phyloP scores from a whole-genome alignment of 352 stramenopile species.

The Phytopythium kandeliae region DNA sequence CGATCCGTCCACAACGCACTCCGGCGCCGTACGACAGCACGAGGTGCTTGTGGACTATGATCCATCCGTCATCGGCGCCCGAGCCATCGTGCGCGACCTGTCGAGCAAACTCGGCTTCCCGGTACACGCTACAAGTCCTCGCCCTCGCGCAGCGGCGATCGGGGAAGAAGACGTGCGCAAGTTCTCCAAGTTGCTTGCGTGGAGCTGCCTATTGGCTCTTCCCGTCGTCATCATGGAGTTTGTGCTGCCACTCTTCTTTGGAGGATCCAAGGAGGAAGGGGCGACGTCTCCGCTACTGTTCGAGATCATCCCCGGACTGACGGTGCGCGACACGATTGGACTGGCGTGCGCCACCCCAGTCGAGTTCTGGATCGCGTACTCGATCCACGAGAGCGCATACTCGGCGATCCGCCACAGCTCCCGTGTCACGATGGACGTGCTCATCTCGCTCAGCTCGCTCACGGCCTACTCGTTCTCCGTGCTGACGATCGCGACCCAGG shows the following conservation, averaged over 20 bases:
- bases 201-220: conserved; percentile 50
- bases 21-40: conserved; percentile 2
- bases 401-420: conserved; percentile 49
- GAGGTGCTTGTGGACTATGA: conserved; percentile 41
- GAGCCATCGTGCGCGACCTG: conserved; percentile 31
- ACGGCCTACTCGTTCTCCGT: conserved; percentile 62
- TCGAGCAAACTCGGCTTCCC: conserved; percentile 32
- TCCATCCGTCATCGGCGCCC: conserved; percentile 27
- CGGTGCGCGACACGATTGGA: conserved; percentile 42
- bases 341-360: conserved; percentile 64
- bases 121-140: conserved; percentile 46
- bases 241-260: conserved; percentile 30
- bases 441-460: conserved; percentile 69
- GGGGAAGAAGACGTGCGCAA: conserved; percentile 32
- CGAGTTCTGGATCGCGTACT: conserved; percentile 47
- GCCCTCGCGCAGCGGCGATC: conserved; percentile 31
- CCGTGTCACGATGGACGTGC: conserved; percentile 71
- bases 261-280: conserved; percentile 16
- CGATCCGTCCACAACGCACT: conserved; percentile 6
- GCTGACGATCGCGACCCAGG: conserved; percentile 21
- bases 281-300: conserved; percentile 5
- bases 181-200: conserved; percentile 37
- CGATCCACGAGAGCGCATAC: conserved; percentile 70
- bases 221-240: conserved; percentile 58
- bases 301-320: conserved; percentile 35